Conservation (phyloP, 345 rosid genomes). For the Lepidium aucheri region DNA sequence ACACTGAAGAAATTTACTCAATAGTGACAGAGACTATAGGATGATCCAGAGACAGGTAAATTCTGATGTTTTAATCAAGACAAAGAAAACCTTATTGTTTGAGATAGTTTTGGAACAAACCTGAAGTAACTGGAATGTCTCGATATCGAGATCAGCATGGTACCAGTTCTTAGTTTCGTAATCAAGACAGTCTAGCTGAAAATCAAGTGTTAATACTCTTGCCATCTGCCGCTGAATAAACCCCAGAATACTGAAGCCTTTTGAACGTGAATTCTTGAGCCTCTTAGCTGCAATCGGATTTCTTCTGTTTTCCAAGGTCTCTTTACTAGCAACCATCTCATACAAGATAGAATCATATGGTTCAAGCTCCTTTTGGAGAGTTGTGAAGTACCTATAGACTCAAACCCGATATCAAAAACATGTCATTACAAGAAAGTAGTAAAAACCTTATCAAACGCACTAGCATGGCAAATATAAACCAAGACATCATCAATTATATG, state of each 20-base stretch:
- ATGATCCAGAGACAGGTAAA: neutral
- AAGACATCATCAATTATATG: neutral
- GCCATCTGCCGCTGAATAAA: constrained; percentile 91
- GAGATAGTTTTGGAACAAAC: constrained; percentile 27
- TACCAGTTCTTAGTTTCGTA: constrained; percentile 74
- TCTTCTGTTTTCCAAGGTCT: constrained; percentile 58
- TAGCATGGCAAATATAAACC: neutral
- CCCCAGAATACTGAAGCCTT: constrained; percentile 70
- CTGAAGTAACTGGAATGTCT: constrained; percentile 93
- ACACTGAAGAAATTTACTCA: neutral
- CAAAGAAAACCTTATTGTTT: neutral
- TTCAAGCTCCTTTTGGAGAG: constrained; percentile 80
- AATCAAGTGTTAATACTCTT: constrained; percentile 59
- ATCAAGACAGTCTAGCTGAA: constrained; percentile 84
- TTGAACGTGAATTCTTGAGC: constrained; percentile 49
- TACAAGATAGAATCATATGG: constrained; percentile 77
- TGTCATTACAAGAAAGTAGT: neutral
- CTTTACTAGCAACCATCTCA: constrained; percentile 93
- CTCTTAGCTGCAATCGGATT: constrained; percentile 40
- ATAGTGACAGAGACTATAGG: neutral
- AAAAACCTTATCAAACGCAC: neutral
- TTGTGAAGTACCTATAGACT: constrained; percentile 54
- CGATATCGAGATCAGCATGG: constrained; percentile 95
- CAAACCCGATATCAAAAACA: neutral
- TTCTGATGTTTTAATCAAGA: neutral